Conservation (phyloP, 768 basidiomycete species). For the Crucibulum laeve region DNA sequence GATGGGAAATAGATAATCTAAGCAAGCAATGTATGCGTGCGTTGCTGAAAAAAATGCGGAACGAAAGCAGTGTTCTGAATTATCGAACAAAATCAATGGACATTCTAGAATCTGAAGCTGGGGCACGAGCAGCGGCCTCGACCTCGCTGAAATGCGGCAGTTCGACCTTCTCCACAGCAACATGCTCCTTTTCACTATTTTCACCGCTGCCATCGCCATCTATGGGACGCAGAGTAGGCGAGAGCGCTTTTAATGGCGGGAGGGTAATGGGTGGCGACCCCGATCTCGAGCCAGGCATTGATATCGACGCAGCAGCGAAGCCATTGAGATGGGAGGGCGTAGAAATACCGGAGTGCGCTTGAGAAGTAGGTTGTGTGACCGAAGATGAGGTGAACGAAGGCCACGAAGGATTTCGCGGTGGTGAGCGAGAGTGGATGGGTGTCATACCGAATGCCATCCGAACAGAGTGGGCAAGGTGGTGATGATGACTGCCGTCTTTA, state of each 20-base stretch:
- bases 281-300: slow-evolving; percentile 58
- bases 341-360: slow-evolving; percentile 17
- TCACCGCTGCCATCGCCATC: slow-evolving; percentile 10
- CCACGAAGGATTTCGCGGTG: slow-evolving; percentile 35
- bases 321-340: slow-evolving; percentile 11
- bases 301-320: slow-evolving; percentile 14
- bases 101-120: slow-evolving; percentile 12
- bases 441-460: slow-evolving; percentile 92
- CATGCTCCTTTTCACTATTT: slow-evolving; percentile 12
- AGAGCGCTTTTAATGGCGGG: slow-evolving; percentile 55
- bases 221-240: slow-evolving; percentile 8
- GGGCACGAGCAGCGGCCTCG: slow-evolving; percentile 43
- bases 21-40: slow-evolving; percentile 1
- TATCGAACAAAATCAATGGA: slow-evolving; percentile 12
- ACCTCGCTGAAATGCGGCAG: slow-evolving; percentile 63
- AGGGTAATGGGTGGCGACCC: slow-evolving; percentile 68
- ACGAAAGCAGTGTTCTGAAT: neutral
- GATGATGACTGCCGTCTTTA: slow-evolving; percentile 33
- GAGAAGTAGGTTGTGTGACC: slow-evolving; percentile 14
- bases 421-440: slow-evolving; percentile 47
- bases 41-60: neutral
- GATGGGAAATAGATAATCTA: neutral
- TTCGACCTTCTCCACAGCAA: slow-evolving; percentile 34
- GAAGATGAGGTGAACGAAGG: slow-evolving; percentile 20
- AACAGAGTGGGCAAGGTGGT: slow-evolving; percentile 79